Base-by-base conservation (phyloP, 2,329 filamentous ascomycete species). In the Leptographium procerum region DNA sequence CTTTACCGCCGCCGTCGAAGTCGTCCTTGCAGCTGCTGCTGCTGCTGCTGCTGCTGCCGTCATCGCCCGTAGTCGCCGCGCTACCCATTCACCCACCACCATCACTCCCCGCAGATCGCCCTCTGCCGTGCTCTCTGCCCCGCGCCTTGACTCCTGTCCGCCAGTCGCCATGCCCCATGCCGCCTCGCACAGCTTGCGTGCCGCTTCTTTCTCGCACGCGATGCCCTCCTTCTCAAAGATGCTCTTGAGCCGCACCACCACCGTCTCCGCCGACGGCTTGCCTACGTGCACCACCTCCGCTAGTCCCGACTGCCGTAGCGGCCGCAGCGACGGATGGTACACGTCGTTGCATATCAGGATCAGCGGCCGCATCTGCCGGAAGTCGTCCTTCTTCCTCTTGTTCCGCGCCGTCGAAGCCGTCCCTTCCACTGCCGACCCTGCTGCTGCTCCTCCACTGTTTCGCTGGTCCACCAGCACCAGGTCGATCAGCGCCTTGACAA, bases 331-430 rank as follows among this genome's bases (percentile, higher is more conserved):
- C 4, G 92, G 86, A 65, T 96, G 91, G 67, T 99, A 99, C 1
- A 97, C 84, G 69, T 99, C 95, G 66, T 99, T 99, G 75, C 94
- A 99, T 65, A 99, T 94, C 53, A 99, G 77, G 55, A 99, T 90
- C 33, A 99, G 77, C 0, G 94, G 94, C 52, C 94, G 81, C 72
- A 95, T 82, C 61, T 96, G 80, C 48, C 88, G 83, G 68, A 99
- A 99, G 60, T 86, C 87, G 66, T 97, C 92, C 0, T 86, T 86
- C 69, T 90, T 92, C 70, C 82, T 88, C 64, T 77, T 82, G 53
- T 70, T 68, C 61, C 36, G 40, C 26, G 19, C 40, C 53, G 26
- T 48, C n/a, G 26, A 3, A 26, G 40, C 13, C 1, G 48, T 57
- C 10, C 3, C 65, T 60, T 1, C 58, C 19, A 65, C 67, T 43